A percentile compares a stretch with the other conserved stretches of the same genome.
phyloP scores from a whole-genome alignment of 768 basidiomycete species.

The Leccinum broughii region DNA sequence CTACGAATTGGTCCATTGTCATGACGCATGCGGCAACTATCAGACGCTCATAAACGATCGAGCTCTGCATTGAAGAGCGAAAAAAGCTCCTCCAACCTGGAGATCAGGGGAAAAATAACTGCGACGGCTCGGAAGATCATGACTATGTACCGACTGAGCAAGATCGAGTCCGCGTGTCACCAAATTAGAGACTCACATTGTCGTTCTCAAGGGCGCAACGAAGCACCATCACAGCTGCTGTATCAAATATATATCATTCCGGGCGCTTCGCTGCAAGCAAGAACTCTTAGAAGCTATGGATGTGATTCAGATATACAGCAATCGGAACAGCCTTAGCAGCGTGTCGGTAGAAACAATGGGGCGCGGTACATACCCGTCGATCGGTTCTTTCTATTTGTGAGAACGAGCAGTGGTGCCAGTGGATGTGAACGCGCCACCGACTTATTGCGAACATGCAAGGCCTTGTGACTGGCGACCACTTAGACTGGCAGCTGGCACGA shows the following conservation, averaged over 20 bases:
- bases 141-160: background rate
- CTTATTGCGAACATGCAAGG: background rate
- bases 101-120: background rate
- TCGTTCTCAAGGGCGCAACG: background rate
- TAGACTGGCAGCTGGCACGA: background rate
- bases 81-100: background rate
- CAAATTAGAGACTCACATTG: background rate
- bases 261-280: background rate
- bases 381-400: background rate
- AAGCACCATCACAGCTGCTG: background rate
- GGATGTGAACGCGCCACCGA: background rate
- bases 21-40: background rate
- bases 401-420: constrained; percentile 7
- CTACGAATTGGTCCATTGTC: background rate
- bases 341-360: background rate
- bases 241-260: background rate
- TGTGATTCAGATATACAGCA: background rate
- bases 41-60: background rate
- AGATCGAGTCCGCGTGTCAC: background rate
- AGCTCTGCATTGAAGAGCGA: background rate
- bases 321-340: constrained; percentile 2
- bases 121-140: background rate
- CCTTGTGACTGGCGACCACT: background rate
- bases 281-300: background rate
- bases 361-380: background rate